phyloP scores from a whole-genome alignment of 2,329 filamentous ascomycete genomes.

The Xylaria digitata region DNA sequence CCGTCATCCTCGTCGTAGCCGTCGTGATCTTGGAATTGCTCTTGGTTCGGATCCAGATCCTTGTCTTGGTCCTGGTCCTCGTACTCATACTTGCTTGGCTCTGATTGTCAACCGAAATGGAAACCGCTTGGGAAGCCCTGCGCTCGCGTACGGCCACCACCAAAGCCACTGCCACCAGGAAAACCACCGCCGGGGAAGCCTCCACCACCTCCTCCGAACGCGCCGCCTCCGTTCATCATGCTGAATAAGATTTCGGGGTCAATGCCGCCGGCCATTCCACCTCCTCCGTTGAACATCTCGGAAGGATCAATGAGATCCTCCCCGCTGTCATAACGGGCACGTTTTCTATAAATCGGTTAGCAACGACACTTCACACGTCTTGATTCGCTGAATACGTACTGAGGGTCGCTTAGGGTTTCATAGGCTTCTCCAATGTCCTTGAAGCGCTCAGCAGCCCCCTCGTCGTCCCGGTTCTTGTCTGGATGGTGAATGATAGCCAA shows the following conservation, averaged over 20 bases:
- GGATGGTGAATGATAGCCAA: conserved; percentile 94
- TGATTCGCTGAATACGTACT: conserved; percentile 68
- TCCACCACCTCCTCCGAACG: conserved; percentile 64
- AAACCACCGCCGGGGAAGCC: conserved; percentile 53
- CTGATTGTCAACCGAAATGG: conserved; percentile 64
- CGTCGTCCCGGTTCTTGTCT: conserved; percentile 94
- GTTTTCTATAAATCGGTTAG: conserved; percentile 72
- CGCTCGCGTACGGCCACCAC: conserved; percentile 58
- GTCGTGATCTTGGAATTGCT: conserved; percentile 48
- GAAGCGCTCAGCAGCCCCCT: conserved; percentile 87
- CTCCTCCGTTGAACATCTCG: conserved; percentile 81
- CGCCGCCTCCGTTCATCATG: conserved; percentile 78
- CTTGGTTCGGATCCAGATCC: conserved; percentile 44
- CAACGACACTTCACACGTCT: conserved; percentile 29
- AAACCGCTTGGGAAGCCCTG: conserved; percentile 65
- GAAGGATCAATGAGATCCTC: conserved; percentile 89
- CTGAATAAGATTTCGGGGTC: conserved; percentile 83
- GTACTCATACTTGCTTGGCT: conserved; percentile 49
- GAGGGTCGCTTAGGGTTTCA: conserved; percentile 91
- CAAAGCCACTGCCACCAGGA: conserved; percentile 58
- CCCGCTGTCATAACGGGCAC: conserved; percentile 89
- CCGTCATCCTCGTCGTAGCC: conserved; percentile 49
- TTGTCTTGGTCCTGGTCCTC: conserved; percentile 48
- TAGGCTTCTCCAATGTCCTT: conserved; percentile 99
- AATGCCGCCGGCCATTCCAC: conserved; percentile 68